A percentile compares a stretch with the other conserved stretches of the same genome.
Conservation (phyloP, 2,329 filamentous ascomycete genomes). For the Aspergillus brunneoviolaceus region DNA sequence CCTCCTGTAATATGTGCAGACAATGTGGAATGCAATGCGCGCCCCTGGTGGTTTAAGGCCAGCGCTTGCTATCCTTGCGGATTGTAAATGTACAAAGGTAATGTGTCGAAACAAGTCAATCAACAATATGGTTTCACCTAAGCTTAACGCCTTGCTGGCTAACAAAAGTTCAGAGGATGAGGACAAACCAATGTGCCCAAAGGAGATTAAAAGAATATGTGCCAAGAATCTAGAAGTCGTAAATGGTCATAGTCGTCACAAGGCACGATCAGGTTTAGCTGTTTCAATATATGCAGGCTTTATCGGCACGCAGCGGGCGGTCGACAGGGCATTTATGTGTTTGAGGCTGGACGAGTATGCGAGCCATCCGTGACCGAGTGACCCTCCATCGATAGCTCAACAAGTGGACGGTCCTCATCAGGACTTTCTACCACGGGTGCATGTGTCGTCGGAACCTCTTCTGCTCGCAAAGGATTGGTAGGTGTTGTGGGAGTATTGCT, state of each 20-base stretch:
- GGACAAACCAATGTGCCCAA: conserved; percentile 1
- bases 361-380: background rate
- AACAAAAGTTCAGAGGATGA: conserved; percentile 12
- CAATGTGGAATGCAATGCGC: background rate
- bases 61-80: background rate
- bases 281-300: background rate
- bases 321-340: background rate
- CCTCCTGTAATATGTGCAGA: background rate
- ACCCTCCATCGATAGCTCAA: background rate
- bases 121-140: conserved; percentile 4
- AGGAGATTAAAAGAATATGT: conserved; percentile 8
- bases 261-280: background rate
- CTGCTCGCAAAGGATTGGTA: conserved; percentile 15
- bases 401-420: background rate
- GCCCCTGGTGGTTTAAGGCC: background rate
- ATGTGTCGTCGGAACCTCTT: background rate
- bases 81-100: conserved; percentile 2
- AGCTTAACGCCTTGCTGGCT: conserved; percentile 28
- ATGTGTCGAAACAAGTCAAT: conserved; percentile 5
- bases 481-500: conserved; percentile 27
- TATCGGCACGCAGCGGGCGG: background rate
- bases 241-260: conserved; percentile 13
- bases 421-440: background rate
- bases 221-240: conserved; percentile 14
- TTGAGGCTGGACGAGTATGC: background rate